Conservation (phyloP, 1,284 basidiomycete genomes). For the Earliella scabrosa region DNA sequence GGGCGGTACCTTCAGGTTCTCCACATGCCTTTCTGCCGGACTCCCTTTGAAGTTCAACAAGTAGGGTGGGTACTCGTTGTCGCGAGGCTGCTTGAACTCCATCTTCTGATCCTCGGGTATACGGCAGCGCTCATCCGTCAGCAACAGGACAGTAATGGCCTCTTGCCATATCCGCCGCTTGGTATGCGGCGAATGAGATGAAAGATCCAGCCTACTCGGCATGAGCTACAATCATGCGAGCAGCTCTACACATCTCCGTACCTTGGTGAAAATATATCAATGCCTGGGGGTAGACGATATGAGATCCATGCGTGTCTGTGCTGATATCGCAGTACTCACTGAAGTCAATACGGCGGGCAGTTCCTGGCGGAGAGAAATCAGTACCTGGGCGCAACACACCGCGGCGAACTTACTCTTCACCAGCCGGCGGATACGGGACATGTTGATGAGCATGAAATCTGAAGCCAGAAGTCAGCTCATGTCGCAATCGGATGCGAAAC, state of each 20-base stretch:
- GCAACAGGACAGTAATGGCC: conserved; percentile 69
- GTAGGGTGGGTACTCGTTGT: conserved; percentile 73
- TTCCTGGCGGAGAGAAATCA: conserved; percentile 39
- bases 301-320: too few relatives aligned
- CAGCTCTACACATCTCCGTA: conserved; percentile 34
- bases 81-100: conserved; percentile 59
- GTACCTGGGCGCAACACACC: conserved; percentile 20
- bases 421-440: conserved; percentile 49
- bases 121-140: conserved; percentile 61
- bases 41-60: conserved; percentile 70
- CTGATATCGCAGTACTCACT: conserved; percentile 62
- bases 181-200: conserved; percentile 64
- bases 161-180: conserved; percentile 86
- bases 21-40: conserved; percentile 76
- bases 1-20: conserved; percentile 75
- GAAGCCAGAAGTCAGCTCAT: conserved; percentile 11
- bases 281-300: too few relatives aligned
- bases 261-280: conserved; percentile 82
- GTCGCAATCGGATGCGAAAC: not conserved
- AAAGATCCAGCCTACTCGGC: conserved; percentile 64
- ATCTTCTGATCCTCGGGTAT: conserved; percentile 69
- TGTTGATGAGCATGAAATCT: conserved; percentile 72
- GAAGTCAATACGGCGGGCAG: conserved; percentile 74
- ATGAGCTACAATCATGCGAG: too few relatives aligned
- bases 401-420: conserved; percentile 53